phyloP scores from a whole-genome alignment of 1,284 basidiomycete genomes.

The Naganishia sp. region DNA sequence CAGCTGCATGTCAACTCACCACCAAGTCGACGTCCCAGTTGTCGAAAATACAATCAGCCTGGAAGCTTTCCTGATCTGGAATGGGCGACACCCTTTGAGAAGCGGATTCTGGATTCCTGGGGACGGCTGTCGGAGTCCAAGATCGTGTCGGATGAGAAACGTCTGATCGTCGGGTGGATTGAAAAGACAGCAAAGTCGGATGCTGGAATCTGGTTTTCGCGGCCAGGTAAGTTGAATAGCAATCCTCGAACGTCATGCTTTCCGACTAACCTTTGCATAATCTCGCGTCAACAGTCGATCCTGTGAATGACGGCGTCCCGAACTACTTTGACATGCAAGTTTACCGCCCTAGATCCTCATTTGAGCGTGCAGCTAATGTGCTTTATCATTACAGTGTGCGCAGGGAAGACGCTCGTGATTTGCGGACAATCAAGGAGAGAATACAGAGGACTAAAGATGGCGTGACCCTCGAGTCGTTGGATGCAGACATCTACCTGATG shows the following conservation, averaged over 20 bases:
- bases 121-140: slow-evolving; percentile 71
- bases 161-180: slow-evolving; percentile 71
- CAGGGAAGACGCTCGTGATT: slow-evolving; percentile 25
- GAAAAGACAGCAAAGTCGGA: slow-evolving; percentile 70
- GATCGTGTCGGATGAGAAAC: slow-evolving; percentile 77
- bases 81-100: slow-evolving; percentile 73
- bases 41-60: slow-evolving; percentile 82
- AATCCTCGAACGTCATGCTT: slow-evolving; percentile 21
- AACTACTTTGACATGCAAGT: slow-evolving; percentile 51
- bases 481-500: slow-evolving; percentile 51
- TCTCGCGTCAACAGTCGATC: slow-evolving; percentile 41
- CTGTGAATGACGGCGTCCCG: slow-evolving; percentile 44
- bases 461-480: slow-evolving; percentile 41
- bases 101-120: slow-evolving; percentile 83
- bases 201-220: slow-evolving; percentile 66
- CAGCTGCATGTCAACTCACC: slow-evolving; percentile 28
- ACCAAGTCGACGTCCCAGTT: slow-evolving; percentile 44
- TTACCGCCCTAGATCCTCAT: background rate
- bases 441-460: slow-evolving; percentile 37
- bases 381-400: slow-evolving; percentile 5
- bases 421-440: slow-evolving; percentile 11
- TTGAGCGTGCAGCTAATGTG: background rate
- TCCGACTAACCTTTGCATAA: background rate
- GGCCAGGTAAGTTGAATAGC: slow-evolving; percentile 26
- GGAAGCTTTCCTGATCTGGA: slow-evolving; percentile 62